phyloP scores from a whole-genome alignment of 2,329 filamentous ascomycete genomes.

The Cercospora sp. region DNA sequence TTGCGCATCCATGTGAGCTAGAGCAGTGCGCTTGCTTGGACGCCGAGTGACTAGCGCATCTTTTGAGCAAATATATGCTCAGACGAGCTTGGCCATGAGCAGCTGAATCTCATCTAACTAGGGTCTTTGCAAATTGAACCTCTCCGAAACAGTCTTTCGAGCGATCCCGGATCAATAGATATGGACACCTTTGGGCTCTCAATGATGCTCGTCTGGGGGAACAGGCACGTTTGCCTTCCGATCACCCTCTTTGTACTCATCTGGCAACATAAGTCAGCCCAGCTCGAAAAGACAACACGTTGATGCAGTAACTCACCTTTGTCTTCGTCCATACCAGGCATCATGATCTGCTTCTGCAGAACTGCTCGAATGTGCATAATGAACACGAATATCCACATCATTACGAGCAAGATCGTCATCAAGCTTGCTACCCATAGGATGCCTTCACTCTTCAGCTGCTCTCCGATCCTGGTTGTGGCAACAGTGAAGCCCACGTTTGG shows the following conservation, averaged over 20 bases:
- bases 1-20: neutral
- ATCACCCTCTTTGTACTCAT: neutral
- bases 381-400: constrained; percentile 56
- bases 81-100: neutral
- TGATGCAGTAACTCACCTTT: constrained; percentile 37
- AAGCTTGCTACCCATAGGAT: constrained; percentile 57
- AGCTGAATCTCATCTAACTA: neutral
- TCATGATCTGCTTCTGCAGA: constrained; percentile 54
- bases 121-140: neutral
- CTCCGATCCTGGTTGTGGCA: constrained; percentile 59
- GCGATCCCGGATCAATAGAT: too few species aligned
- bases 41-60: neutral
- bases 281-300: neutral
- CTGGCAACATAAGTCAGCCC: neutral
- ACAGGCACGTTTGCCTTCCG: neutral
- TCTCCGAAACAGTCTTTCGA: neutral
- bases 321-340: constrained; percentile 62
- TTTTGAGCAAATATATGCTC: neutral
- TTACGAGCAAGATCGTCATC: constrained; percentile 58
- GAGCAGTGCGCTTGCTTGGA: neutral
- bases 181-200: neutral
- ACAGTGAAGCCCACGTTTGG: constrained; percentile 66
- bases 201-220: constrained; percentile 2
- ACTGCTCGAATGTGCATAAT: constrained; percentile 54
- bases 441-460: constrained; percentile 51